Percentiles rank a stretch among this genome's conserved stretches.
Conservation (phyloP, 805 yeast genomes). For the Pichia cephalocereana region DNA sequence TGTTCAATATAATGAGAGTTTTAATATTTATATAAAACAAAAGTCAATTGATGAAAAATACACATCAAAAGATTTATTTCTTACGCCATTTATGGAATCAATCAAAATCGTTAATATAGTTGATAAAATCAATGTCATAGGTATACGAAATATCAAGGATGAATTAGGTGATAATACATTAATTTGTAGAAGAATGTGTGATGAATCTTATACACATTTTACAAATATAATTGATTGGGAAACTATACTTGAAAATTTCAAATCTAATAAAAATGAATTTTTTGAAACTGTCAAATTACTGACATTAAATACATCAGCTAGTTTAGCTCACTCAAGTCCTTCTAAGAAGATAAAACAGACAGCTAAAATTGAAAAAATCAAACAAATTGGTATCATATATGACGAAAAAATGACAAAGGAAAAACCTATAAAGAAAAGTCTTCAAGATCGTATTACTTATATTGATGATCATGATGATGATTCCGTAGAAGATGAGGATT, state of each 20-base stretch:
- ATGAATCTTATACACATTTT: constrained; percentile 26
- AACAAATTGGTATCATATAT: too few relatives aligned
- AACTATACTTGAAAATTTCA: constrained; percentile 21
- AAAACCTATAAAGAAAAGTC: too few relatives aligned
- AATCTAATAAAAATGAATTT: constrained; percentile 24
- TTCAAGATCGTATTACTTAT: background rate
- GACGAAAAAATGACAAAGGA: too few relatives aligned
- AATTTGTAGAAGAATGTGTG: constrained; percentile 35
- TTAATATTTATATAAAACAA: constrained; percentile 16
- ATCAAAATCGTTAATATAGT: constrained; percentile 35
- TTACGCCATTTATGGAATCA: constrained; percentile 42
- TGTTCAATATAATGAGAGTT: constrained; percentile 30
- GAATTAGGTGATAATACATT: constrained; percentile 21
- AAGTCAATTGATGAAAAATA: constrained; percentile 17
- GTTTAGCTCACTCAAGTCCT: background rate
- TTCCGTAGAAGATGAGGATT: too few relatives aligned
- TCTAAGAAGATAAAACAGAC: background rate
- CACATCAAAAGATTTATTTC: constrained; percentile 38
- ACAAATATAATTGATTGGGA: constrained; percentile 33
- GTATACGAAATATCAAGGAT: constrained; percentile 15
- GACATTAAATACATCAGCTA: constrained; percentile 22
- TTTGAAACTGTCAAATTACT: constrained; percentile 22
- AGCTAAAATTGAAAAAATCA: too few relatives aligned
- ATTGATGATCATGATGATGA: background rate
- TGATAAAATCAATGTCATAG: constrained; percentile 35